Conservation (phyloP, 352 stramenopile species). For the Plasmopara muralis region DNA sequence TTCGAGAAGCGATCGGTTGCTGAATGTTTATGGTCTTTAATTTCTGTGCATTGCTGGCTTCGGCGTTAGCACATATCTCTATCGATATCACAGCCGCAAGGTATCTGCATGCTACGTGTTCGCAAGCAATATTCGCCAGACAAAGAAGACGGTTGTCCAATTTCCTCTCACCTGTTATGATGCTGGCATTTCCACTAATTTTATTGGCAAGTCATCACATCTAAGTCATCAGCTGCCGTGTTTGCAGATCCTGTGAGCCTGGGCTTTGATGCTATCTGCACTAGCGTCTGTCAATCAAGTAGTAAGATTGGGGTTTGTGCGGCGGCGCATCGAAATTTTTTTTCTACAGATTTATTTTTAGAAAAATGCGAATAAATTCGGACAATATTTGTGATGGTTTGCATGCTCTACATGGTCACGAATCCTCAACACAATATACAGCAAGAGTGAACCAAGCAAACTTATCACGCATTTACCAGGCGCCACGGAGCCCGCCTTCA, state of each 20-base stretch:
- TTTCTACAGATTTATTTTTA: no score
- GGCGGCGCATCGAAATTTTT: neutral
- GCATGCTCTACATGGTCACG: no score
- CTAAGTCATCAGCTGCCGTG: slow-evolving; percentile 52
- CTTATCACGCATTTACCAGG: slow-evolving; percentile 40
- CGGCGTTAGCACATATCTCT: no score
- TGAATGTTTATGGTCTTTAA: no score
- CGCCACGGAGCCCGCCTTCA: slow-evolving; percentile 83
- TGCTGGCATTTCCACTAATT: slow-evolving; percentile 37
- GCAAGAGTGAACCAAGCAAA: slow-evolving; percentile 7
- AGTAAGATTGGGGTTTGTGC: slow-evolving; percentile 43
- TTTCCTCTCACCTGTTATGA: slow-evolving; percentile 34
- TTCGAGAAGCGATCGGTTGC: no score
- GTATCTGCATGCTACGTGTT: no score
- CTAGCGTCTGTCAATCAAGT: slow-evolving; percentile 43
- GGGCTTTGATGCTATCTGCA: slow-evolving; percentile 23
- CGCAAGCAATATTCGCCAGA: no score
- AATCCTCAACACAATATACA: neutral
- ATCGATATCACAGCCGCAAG: no score
- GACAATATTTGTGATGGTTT: no score
- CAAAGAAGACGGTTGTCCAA: slow-evolving; percentile 25
- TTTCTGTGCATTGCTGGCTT: no score
- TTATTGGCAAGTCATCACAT: slow-evolving; percentile 45
- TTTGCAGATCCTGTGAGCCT: no score
- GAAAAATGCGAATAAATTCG: slow-evolving; percentile 8